Evolutionary conservation across 192 early-diverging fungal genomes (phyloP), one percentile per base, ranked within the genome.

Genomic region (Paraglomus brasilianum): DNA sequence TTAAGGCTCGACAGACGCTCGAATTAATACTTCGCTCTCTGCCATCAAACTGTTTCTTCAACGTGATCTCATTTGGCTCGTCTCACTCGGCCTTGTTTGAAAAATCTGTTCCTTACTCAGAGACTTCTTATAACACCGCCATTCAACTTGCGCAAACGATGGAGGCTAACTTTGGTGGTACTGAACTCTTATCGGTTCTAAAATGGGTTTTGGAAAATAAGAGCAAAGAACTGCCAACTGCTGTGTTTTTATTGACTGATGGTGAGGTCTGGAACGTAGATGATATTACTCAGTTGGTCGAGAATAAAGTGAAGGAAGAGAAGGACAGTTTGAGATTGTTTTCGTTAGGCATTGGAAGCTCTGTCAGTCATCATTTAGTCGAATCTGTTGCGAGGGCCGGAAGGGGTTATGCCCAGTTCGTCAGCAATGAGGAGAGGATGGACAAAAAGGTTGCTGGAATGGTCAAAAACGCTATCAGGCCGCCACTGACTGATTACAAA

Each of bases 361-460:
- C 49, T 39, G 84, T 85, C 36, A 83, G 81, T 10, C 73, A 76
- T 76, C 66, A 83, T 42, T 68, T 86, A 43, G 79, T 85, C 13
- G 75, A 82, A 17, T 73, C 78, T 24, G 69, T 85, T 24, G 83
- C 84, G 44, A 64, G 81, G 38, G 70, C 66, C 30, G 83, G 83
- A 15, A 73, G 64, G n/a, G 83, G 83, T 10, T 80, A 76, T 38
- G 72, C 83, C 1, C 62, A 83, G 51, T 75, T 76, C 56, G 83
- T 85, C 0, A 74, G 74, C 8, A 70, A 66, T n/a, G 70, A 65
- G 14, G 83, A 85, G 65, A 73, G 74, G 41, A 77, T 86, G 79
- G 75, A 86, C 22, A 71, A 58, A 38, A 85, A 85, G 57, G 63
- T 86, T 21, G 66, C 86, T 22, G 73, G 74, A 49, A 82, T 85